phyloP scores from a whole-genome alignment of 768 basidiomycete species.

The Baorangia bicolor region DNA sequence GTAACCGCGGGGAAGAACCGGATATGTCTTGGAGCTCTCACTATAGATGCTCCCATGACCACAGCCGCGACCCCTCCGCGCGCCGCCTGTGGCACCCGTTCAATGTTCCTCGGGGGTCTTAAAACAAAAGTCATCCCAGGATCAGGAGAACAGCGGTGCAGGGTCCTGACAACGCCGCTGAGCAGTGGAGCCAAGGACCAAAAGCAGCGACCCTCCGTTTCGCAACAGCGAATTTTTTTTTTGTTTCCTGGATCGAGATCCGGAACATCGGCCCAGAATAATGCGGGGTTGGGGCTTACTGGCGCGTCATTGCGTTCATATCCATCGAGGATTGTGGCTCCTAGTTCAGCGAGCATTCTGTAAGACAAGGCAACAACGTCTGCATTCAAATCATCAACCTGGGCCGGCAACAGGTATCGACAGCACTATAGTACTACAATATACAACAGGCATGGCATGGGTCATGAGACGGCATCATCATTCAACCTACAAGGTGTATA shows the following conservation, averaged over 20 bases:
- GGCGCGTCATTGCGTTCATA: constrained; percentile 2
- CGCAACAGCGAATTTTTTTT: constrained; percentile 24
- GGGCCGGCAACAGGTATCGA: constrained; percentile 30
- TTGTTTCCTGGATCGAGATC: constrained; percentile 28
- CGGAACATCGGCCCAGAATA: constrained; percentile 26
- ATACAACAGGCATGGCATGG: constrained; percentile 24
- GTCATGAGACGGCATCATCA: constrained; percentile 20
- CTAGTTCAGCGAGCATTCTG: background rate
- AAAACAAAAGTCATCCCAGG: constrained; percentile 8
- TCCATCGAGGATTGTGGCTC: background rate
- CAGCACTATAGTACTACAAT: constrained; percentile 28
- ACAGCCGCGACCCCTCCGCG: constrained; percentile 28
- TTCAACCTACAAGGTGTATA: constrained; percentile 31
- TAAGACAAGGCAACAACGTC: constrained; percentile 23
- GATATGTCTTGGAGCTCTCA: background rate
- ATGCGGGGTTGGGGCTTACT: constrained; percentile 25
- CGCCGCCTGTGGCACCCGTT: constrained; percentile 10
- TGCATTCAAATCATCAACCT: constrained; percentile 19
- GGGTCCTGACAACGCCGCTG: constrained; percentile 32
- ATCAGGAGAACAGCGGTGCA: constrained; percentile 16
- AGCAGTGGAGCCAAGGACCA: constrained; percentile 16
- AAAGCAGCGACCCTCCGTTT: constrained; percentile 32
- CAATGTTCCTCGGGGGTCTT: constrained; percentile 10
- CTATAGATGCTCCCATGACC: background rate
- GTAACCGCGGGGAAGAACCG: background rate